phyloP scores from a whole-genome alignment of 306 rosid genomes.

The Castanospermum australe region DNA sequence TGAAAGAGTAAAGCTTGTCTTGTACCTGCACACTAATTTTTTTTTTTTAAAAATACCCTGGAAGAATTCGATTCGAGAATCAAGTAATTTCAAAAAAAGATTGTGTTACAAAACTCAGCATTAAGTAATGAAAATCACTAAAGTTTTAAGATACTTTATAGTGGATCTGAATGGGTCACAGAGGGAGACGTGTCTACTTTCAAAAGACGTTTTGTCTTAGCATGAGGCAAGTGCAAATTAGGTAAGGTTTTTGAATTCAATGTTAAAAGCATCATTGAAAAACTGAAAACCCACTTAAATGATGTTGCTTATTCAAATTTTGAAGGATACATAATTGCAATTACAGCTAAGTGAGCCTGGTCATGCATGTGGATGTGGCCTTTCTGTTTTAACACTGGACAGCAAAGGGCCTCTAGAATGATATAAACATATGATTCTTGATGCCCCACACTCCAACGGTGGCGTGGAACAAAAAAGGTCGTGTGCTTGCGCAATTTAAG shows the following conservation, averaged over 20 bases:
- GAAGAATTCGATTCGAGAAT: too few relatives aligned
- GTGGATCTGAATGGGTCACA: background rate
- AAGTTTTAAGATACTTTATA: background rate
- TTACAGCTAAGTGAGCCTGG: background rate
- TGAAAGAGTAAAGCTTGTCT: background rate
- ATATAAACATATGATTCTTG: background rate
- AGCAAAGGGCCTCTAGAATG: background rate
- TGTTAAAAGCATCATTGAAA: background rate
- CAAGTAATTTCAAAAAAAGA: too few relatives aligned
- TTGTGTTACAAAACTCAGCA: too few relatives aligned
- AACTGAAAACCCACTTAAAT: background rate
- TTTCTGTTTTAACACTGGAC: background rate
- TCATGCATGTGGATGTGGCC: slow-evolving; percentile 19
- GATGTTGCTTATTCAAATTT: background rate
- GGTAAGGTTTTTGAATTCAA: slow-evolving; percentile 9
- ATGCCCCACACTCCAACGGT: background rate
- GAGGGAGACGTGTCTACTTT: background rate
- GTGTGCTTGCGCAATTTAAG: slow-evolving; percentile 46
- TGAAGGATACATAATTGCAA: background rate
- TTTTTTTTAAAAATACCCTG: too few relatives aligned
- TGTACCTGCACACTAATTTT: too few relatives aligned
- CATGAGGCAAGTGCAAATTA: background rate
- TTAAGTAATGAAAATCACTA: background rate
- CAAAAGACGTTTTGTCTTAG: background rate
- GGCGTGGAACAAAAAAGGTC: slow-evolving; percentile 18